Conservation (phyloP, 257 asterid genomes). For the Scutellaria galericulata region DNA sequence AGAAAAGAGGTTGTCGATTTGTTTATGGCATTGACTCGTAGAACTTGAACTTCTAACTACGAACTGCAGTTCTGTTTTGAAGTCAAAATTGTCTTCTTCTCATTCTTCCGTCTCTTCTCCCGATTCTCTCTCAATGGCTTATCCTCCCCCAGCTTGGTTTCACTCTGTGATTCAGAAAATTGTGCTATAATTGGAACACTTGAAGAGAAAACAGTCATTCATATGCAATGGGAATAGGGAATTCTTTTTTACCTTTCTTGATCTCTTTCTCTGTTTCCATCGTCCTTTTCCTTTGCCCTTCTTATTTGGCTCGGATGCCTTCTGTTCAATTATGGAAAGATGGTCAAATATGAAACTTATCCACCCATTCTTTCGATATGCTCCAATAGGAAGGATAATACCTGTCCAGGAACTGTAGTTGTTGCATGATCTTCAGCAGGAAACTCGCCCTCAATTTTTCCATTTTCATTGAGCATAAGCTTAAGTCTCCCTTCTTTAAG, state of each 20-base stretch:
- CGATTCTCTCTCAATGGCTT: constrained; percentile 33
- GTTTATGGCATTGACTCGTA: constrained; percentile 3
- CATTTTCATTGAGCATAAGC: constrained; percentile 67
- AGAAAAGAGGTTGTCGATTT: constrained; percentile 15
- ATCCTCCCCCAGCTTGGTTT: constrained; percentile 34
- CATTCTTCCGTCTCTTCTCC: constrained; percentile 53
- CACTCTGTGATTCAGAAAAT: constrained; percentile 43
- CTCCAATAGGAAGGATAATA: constrained; percentile 35
- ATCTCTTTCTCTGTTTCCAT: constrained; percentile 48
- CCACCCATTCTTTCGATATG: constrained; percentile 20
- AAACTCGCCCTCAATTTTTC: constrained; percentile 61
- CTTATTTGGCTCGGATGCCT: constrained; percentile 41
- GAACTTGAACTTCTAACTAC: constrained; percentile 16
- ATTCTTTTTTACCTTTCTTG: constrained; percentile 53
- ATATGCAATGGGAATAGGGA: background rate
- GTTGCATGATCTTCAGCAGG: constrained; percentile 36
- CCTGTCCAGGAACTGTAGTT: constrained; percentile 50
- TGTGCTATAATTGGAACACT: constrained; percentile 12
- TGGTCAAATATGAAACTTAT: constrained; percentile 9
- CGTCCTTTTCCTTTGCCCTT: constrained; percentile 57
- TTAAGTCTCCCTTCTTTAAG: constrained; percentile 88
- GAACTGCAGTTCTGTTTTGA: constrained; percentile 13
- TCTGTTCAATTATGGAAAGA: constrained; percentile 36
- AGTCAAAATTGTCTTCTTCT: constrained; percentile 34
- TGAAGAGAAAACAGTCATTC: constrained; percentile 7